Evolutionary conservation across 2,329 filamentous ascomycete species (phyloP).

Genomic region (Pseudogymnoascus sp.): DNA sequence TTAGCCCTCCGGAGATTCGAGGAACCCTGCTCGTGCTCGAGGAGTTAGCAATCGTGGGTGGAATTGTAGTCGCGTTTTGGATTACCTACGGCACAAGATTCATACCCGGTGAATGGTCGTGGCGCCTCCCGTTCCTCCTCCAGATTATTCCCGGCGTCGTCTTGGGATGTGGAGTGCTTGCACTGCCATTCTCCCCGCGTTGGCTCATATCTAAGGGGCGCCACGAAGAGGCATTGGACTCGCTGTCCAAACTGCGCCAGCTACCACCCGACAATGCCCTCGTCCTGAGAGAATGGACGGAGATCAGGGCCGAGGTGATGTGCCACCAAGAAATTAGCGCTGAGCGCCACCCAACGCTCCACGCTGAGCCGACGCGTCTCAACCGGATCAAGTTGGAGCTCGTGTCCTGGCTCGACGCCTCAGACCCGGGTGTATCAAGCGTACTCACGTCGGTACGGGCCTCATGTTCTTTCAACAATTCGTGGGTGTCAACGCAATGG

Average conservation of each 20-base stretch:
- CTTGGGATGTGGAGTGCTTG: slow-evolving; percentile 34
- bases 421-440: slow-evolving; percentile 41
- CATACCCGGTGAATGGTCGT: slow-evolving; percentile 24
- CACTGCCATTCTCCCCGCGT: slow-evolving; percentile 49
- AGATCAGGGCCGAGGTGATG: slow-evolving; percentile 46
- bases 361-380: slow-evolving; percentile 26
- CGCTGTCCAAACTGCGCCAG: slow-evolving; percentile 42
- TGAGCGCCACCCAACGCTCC: slow-evolving; percentile 34
- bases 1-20: slow-evolving; percentile 35
- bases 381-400: slow-evolving; percentile 41
- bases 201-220: slow-evolving; percentile 45
- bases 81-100: slow-evolving; percentile 37
- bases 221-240: slow-evolving; percentile 42
- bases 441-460: slow-evolving; percentile 44
- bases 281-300: slow-evolving; percentile 43
- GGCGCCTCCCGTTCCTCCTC: slow-evolving; percentile 31
- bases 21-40: slow-evolving; percentile 19
- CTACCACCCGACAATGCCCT: slow-evolving; percentile 42
- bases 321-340: slow-evolving; percentile 42
- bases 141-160: slow-evolving; percentile 25
- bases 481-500: slow-evolving; percentile 49
- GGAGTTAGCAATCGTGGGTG: slow-evolving; percentile 36
- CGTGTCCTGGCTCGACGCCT: slow-evolving; percentile 44
- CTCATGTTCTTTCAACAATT: slow-evolving; percentile 55
- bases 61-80: slow-evolving; percentile 40